Evolutionary conservation across 2,329 filamentous ascomycete genomes (phyloP), one percentile per base, ranked within the genome.

Genomic region (Colletotrichum sp.): DNA sequence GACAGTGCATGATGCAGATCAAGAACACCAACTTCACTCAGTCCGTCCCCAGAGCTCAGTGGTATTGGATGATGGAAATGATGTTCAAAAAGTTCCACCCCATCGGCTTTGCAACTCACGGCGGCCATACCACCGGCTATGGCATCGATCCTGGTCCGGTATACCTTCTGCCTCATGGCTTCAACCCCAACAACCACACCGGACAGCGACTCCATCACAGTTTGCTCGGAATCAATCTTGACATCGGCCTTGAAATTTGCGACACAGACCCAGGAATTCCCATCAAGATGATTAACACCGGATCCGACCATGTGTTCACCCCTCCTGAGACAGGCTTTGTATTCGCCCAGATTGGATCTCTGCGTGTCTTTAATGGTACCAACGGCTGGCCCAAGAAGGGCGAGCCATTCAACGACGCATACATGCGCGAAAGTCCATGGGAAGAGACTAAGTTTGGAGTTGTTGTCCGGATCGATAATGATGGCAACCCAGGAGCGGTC

Each of bases 221-320:
- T 21, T 1, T 49, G 1, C 44, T 49, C 44, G 44, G 44, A 3
- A 49, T 49, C 44, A 44, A 44, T 44, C 16, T 44, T 3, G 36
- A n/a, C 36, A 18, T 39, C 36, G 8, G 8, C 36, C 3, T 39
- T 8, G 36, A 8, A 39, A 39, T 39, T 5, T 18, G 0, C 36
- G 36, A 44, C 39, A 44, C 39, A n/a, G 39, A 44, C 39, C 39
- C 39, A 10, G 39, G 39, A 0, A 44, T n/a, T 44, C 39, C 39
- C 8, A 6, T n/a, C 39, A 44, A 10, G 0, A 44, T 6, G 2
- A 44, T 44, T 0, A 6, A 0, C 18, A 44, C 39, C 39, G 39
- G 39, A 44, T n/a, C 39, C 8, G 39, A 44, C 2, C 39, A 44
- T n/a, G 8, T 44, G 5, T 44, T 44, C 16, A n/a, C 0, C 8